Evolutionary conservation across 495 filamentous ascomycete species (phyloP), one percentile per base, ranked within the genome.

Genomic region (Aspergillus biplanus): DNA sequence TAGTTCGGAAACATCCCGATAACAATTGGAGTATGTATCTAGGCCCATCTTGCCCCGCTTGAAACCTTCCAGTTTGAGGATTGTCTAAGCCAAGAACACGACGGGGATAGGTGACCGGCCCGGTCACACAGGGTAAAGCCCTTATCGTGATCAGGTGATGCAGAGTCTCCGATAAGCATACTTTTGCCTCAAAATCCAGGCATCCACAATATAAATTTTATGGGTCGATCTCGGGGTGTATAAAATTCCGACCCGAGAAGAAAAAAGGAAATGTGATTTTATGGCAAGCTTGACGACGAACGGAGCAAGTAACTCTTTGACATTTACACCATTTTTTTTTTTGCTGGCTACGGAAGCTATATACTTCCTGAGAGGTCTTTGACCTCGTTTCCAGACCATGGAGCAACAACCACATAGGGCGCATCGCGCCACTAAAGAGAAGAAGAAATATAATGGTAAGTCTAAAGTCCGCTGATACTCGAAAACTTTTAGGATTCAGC

Each of bases 351-450:
- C 21, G 67, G 63, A 63, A 68, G 63, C 67, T 62, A 47, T 66
- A 56, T 61, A 65, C 48, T 49, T 63, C 27, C 54, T 58, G 62
- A 66, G 70, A 77, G 75, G 74, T 75, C 67, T 34, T 49, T 27
- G 66, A 70, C 73, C 77, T 78, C 67, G 48, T 59, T 65, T 65
- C 62, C 59, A 39, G 63, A 74, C 9, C 16, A 95, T 94, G 90
- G 92, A 95, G 73, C 80, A 89, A 59, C 93, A 97, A 76, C 73
- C 80, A n/a, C 92, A 98, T 73, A 87, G 91, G 75, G 82, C 90
- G 58, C 94, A 98, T 83, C 83, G 93, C 61, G 89, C 90, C 71
- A 78, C 88, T 3, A 97, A 97, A 78, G 91, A 93, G 76, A 96
- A 97, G 84, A 97, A 97, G 83, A 87, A 90, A 72, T 87, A 85